Conservation (phyloP, 495 filamentous ascomycete genomes). For the Hypoxylon subgilvum region DNA sequence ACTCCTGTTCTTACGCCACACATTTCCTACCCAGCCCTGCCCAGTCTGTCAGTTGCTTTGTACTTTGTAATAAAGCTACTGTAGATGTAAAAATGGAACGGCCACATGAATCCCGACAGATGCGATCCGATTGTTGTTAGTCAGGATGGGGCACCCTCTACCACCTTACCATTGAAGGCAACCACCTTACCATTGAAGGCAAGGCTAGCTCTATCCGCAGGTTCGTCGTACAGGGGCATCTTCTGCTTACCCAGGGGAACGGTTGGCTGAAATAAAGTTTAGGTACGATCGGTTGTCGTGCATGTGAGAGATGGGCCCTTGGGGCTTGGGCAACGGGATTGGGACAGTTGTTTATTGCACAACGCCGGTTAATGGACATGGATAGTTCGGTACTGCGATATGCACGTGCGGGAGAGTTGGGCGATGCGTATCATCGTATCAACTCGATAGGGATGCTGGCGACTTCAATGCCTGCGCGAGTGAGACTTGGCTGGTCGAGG, state of each 20-base stretch:
- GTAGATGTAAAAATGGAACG: constrained; percentile 35
- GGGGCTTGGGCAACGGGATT: not conserved
- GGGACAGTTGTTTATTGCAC: constrained; percentile 5
- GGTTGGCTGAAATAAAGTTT: constrained; percentile 8
- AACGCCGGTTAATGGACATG: constrained; percentile 10
- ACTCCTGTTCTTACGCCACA: no score
- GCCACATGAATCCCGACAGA: constrained; percentile 21
- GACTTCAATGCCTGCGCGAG: constrained; percentile 1
- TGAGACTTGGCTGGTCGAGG: constrained; percentile 15
- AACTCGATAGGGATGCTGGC: constrained; percentile 1
- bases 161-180: constrained; percentile 47
- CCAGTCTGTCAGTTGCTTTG: constrained; percentile 15
- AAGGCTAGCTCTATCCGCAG: constrained; percentile 1
- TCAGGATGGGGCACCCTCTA: constrained; percentile 54
- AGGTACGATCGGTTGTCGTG: not conserved
- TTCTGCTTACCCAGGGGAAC: constrained; percentile 4
- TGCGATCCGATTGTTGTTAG: constrained; percentile 51
- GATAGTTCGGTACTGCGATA: constrained; percentile 18
- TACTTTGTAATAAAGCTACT: constrained; percentile 38
- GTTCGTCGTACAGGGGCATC: constrained; percentile 4
- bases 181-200: no score
- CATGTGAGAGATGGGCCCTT: not conserved
- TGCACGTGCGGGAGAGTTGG: constrained; percentile 9
- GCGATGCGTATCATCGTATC: constrained; percentile 23
- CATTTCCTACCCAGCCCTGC: no score